phyloP scores from a whole-genome alignment of 2,329 filamentous ascomycete species.

The Arachnomyces sp. region DNA sequence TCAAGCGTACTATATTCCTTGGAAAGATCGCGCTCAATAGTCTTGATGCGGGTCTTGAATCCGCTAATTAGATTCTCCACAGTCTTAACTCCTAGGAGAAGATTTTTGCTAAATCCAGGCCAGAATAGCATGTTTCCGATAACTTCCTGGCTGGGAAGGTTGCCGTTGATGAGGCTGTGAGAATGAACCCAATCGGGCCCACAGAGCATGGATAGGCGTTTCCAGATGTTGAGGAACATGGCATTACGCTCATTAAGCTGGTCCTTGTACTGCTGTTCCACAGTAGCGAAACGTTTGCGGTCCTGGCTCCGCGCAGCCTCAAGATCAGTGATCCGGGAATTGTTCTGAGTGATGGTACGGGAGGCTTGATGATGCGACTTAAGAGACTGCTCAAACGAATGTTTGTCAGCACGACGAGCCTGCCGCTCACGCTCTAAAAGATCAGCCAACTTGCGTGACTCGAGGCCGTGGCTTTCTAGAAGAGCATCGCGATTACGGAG shows the following conservation, averaged over 20 bases:
- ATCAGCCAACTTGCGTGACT: conserved; percentile 76
- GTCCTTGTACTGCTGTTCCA: conserved; percentile 77
- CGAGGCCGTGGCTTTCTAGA: conserved; percentile 80
- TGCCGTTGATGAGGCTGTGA: conserved; percentile 81
- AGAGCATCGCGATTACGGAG: conserved; percentile 83
- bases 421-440: conserved; percentile 86
- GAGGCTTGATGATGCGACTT: conserved; percentile 80
- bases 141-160: conserved; percentile 75
- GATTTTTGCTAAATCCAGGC: conserved; percentile 82
- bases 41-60: conserved; percentile 72
- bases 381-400: conserved; percentile 79
- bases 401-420: conserved; percentile 75
- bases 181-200: conserved; percentile 87
- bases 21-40: conserved; percentile 81
- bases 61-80: conserved; percentile 72
- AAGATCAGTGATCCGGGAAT: conserved; percentile 75
- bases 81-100: conserved; percentile 77
- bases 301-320: conserved; percentile 73
- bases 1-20: conserved; percentile 86
- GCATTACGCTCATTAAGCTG: conserved; percentile 86
- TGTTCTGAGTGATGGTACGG: conserved; percentile 77
- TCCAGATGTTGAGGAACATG: conserved; percentile 82
- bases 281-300: conserved; percentile 63
- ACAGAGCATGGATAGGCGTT: conserved; percentile 74
- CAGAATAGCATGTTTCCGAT: conserved; percentile 69